Evolutionary conservation across 768 basidiomycete genomes (phyloP).

Genomic region (Naganishia friedmannii): DNA sequence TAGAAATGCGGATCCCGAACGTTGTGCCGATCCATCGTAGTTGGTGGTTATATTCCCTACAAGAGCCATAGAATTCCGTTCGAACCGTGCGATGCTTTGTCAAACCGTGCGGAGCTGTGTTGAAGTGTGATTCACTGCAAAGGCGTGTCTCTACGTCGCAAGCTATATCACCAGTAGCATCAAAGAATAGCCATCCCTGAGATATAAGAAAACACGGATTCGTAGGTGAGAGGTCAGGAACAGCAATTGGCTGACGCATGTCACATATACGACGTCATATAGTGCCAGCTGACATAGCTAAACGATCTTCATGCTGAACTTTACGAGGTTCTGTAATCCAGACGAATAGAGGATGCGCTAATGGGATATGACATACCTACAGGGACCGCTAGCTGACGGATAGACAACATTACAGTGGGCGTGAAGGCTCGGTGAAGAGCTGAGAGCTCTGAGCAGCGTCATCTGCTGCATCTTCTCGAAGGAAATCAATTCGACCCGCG

Average conservation of each 20-base stretch:
- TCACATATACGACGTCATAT: background rate
- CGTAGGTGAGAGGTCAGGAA: background rate
- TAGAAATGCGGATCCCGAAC: background rate
- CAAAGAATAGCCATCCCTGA: background rate
- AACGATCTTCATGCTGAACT: background rate
- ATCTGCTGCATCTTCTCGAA: no score
- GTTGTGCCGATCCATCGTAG: conserved; percentile 14
- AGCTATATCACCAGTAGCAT: background rate
- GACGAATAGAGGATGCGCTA: no score
- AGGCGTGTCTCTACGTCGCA: background rate
- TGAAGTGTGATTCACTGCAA: background rate
- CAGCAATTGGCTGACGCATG: background rate
- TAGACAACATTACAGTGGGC: no score
- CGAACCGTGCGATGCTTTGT: background rate
- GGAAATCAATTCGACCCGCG: no score
- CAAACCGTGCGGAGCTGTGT: background rate
- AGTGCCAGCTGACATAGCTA: background rate
- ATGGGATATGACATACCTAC: no score
- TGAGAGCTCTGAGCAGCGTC: no score
- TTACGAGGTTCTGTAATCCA: background rate
- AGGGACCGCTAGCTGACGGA: no score
- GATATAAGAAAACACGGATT: background rate
- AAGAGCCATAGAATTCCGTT: conserved; percentile 21
- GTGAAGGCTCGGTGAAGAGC: no score
- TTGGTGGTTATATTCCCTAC: conserved; percentile 29